Percentiles rank a stretch among this genome's conserved stretches.
Evolutionary conservation across 345 rosid species (phyloP).

Genomic region (Cardamine chenopodiifolia): DNA sequence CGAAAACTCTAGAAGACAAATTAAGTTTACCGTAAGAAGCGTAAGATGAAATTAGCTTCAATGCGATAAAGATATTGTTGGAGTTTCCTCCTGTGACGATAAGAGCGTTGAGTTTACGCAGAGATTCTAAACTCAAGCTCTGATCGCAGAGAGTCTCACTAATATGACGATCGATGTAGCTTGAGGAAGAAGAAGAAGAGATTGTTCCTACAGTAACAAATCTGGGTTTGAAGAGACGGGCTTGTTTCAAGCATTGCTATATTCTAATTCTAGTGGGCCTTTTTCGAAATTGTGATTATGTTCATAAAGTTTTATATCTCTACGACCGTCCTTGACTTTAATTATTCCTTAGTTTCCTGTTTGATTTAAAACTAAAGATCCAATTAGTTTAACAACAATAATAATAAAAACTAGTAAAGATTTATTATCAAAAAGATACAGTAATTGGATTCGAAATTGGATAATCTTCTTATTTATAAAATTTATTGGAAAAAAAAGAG

Average conservation of each 20-base stretch:
- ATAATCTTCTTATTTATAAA: not conserved
- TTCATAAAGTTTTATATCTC: not conserved
- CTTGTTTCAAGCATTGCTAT: constrained; percentile 31
- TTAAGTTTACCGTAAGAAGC: constrained; percentile 45
- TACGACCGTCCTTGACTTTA: not conserved
- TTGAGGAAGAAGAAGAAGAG: constrained; percentile 37
- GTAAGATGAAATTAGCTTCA: constrained; percentile 64
- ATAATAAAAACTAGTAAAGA: no score
- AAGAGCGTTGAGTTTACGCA: constrained; percentile 54
- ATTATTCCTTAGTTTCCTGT: not conserved
- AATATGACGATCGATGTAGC: constrained; percentile 47
- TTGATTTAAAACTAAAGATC: not conserved
- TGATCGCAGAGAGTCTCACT: constrained; percentile 41
- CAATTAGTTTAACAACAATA: no score
- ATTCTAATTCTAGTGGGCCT: not conserved
- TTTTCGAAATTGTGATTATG: not conserved
- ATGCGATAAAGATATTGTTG: constrained; percentile 53
- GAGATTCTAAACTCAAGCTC: constrained; percentile 35
- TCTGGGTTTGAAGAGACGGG: constrained; percentile 29
- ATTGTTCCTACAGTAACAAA: not conserved
- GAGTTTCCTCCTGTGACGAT: constrained; percentile 57
- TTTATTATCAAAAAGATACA: not conserved
- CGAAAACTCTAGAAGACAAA: constrained; percentile 48
- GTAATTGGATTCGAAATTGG: not conserved
- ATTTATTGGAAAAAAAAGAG: constrained; percentile 10